phyloP scores from a whole-genome alignment of 768 basidiomycete species.

The Termitomyces sp. region DNA sequence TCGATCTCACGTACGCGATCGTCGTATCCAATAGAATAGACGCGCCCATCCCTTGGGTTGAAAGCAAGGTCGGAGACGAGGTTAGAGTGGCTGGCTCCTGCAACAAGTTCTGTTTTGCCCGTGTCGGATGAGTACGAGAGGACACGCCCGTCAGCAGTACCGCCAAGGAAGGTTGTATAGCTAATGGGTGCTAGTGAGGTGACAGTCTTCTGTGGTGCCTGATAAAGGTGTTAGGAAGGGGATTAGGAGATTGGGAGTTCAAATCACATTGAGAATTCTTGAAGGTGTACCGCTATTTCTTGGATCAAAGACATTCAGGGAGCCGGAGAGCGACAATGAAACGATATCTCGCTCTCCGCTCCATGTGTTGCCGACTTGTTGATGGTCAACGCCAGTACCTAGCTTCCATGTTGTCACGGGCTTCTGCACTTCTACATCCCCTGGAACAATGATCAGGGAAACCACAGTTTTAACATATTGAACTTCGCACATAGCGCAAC shows the following conservation, averaged over 20 bases:
- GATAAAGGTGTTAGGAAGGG: background rate
- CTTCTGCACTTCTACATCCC: conserved; percentile 80
- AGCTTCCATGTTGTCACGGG: conserved; percentile 66
- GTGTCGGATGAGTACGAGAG: conserved; percentile 56
- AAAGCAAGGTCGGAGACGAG: conserved; percentile 63
- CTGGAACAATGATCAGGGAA: conserved; percentile 32
- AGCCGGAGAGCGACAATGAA: conserved; percentile 81
- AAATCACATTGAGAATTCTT: conserved; percentile 58
- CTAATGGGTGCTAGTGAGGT: conserved; percentile 53
- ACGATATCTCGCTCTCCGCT: conserved; percentile 66
- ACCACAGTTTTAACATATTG: background rate
- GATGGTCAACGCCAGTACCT: conserved; percentile 70
- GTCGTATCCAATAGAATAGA: conserved; percentile 79
- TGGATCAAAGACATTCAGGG: conserved; percentile 80
- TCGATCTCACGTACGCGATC: conserved; percentile 74
- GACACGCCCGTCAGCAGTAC: conserved; percentile 77
- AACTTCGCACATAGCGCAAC: conserved; percentile 76
- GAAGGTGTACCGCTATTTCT: conserved; percentile 60
- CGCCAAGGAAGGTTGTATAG: conserved; percentile 71
- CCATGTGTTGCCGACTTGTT: conserved; percentile 92
- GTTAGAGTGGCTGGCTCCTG: conserved; percentile 69
- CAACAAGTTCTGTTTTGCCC: conserved; percentile 44
- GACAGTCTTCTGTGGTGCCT: conserved; percentile 84
- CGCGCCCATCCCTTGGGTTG: conserved; percentile 41
- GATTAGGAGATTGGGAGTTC: background rate